Evolutionary conservation across 2,329 filamentous ascomycete species (phyloP).

Genomic region (Botrytis paeoniae): DNA sequence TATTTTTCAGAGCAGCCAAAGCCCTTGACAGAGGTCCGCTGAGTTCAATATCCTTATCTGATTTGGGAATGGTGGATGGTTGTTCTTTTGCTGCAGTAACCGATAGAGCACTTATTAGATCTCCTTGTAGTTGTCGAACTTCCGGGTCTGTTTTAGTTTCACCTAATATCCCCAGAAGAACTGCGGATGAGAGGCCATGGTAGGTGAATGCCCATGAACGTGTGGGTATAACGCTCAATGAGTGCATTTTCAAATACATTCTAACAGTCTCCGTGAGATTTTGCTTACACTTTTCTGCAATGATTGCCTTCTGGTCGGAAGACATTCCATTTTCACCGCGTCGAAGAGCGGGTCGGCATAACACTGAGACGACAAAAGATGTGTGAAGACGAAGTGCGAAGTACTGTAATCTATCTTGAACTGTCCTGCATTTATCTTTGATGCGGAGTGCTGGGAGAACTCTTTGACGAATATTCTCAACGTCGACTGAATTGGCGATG

Average conservation of each 20-base stretch:
- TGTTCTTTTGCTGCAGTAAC: constrained; percentile 62
- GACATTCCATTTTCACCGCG: constrained; percentile 48
- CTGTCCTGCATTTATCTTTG: constrained; percentile 62
- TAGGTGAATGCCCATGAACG: constrained; percentile 68
- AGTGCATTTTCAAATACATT: constrained; percentile 69
- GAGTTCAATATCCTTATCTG: constrained; percentile 36
- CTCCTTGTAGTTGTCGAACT: constrained; percentile 60
- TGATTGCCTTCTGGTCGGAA: constrained; percentile 49
- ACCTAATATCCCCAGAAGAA: constrained; percentile 60
- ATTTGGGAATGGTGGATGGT: constrained; percentile 27
- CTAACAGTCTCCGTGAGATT: constrained; percentile 64
- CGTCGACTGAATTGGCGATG: constrained; percentile 54
- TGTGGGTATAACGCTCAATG: constrained; percentile 63
- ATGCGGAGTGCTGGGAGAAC: constrained; percentile 52
- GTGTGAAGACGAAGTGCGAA: constrained; percentile 64
- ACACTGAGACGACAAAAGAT: constrained; percentile 62
- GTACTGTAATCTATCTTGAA: constrained; percentile 60
- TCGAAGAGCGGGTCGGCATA: constrained; percentile 60
- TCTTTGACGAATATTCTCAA: constrained; percentile 43
- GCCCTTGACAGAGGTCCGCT: constrained; percentile 58
- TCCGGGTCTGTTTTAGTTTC: constrained; percentile 63
- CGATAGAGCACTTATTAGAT: constrained; percentile 61
- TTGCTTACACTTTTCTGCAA: constrained; percentile 58
- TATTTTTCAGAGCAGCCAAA: constrained; percentile 59
- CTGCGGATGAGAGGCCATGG: constrained; percentile 62